Evolutionary conservation across 495 filamentous ascomycete species (phyloP).

Genomic region (Aspergillus affinis): DNA sequence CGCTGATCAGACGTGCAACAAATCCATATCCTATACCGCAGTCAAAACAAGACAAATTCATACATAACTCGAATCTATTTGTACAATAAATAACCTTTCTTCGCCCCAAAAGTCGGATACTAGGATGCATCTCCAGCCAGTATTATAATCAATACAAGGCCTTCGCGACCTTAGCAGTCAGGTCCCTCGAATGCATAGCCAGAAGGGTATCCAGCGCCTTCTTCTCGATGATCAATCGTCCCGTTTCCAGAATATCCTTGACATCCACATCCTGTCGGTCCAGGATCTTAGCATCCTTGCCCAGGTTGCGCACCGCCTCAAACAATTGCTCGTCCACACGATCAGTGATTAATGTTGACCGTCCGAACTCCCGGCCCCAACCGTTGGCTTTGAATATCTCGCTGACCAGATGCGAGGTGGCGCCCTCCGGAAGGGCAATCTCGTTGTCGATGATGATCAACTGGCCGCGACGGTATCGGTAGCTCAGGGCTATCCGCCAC

Average conservation of each 20-base stretch:
- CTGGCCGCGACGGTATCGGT: constrained; percentile 83
- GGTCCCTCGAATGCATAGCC: constrained; percentile 71
- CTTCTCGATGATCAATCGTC: constrained; percentile 83
- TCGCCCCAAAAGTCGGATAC: constrained; percentile 14
- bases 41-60: constrained; percentile 6
- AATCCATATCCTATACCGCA: background rate
- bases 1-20: background rate
- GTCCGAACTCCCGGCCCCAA: constrained; percentile 68
- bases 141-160: constrained; percentile 32
- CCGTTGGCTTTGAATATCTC: constrained; percentile 66
- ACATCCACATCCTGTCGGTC: constrained; percentile 79
- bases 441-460: constrained; percentile 77
- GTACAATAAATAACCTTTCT: constrained; percentile 35
- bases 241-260: constrained; percentile 84
- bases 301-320: constrained; percentile 52
- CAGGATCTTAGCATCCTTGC: constrained; percentile 66
- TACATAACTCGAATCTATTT: constrained; percentile 31
- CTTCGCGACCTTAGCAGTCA: constrained; percentile 40
- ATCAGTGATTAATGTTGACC: constrained; percentile 77
- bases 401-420: constrained; percentile 56
- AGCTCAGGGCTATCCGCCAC: constrained; percentile 91
- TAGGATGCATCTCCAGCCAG: constrained; percentile 3
- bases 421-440: constrained; percentile 57
- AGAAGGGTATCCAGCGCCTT: constrained; percentile 74
- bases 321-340: constrained; percentile 39